These are phyloP conservation scores for Didymella pinodella DNA, from an alignment of 2,329 filamentous ascomycete genomes.

Conservation along the genomic window DNA sequence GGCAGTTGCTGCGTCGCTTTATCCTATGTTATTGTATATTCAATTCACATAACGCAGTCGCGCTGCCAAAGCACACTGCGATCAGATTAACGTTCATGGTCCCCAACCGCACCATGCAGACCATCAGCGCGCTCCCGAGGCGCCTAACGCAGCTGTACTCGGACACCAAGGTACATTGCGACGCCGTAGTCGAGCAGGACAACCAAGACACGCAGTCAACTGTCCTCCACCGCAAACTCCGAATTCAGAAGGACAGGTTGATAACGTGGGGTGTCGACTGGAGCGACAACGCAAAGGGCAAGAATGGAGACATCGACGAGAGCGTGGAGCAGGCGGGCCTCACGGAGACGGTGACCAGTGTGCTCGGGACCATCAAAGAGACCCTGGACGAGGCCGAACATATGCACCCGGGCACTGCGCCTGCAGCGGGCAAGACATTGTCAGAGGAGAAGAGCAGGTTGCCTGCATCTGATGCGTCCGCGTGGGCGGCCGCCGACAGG, in stretches of 20 bases:
- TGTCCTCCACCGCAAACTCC: constrained; percentile 75
- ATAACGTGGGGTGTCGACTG: constrained; percentile 83
- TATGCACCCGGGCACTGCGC: constrained; percentile 64
- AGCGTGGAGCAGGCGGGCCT: constrained; percentile 72
- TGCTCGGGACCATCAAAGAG: constrained; percentile 82
- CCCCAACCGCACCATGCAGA: constrained; percentile 40
- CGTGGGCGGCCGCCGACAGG: constrained; percentile 68
- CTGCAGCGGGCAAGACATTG: constrained; percentile 42
- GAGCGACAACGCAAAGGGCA: constrained; percentile 69
- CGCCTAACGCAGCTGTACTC: constrained; percentile 71
- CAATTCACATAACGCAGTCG: constrained; percentile 24
- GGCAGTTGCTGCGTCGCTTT: constrained; percentile 43
- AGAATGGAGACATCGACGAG: constrained; percentile 75
- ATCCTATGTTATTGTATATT: constrained; percentile 29
- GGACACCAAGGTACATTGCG: constrained; percentile 79
- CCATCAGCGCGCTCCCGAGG: constrained; percentile 47
- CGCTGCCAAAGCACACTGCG: constrained; percentile 21
- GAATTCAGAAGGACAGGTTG: constrained; percentile 80
- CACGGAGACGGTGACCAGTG: constrained; percentile 78
- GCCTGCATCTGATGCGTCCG: constrained; percentile 42
- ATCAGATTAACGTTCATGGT: constrained; percentile 14
- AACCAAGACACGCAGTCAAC: constrained; percentile 68
- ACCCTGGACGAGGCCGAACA: constrained; percentile 78
- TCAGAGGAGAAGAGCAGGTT: constrained; percentile 48
- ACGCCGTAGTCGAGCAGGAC: constrained; percentile 70